phyloP scores from a whole-genome alignment of 2,329 filamentous ascomycete species.

The Aspergillus costaricaensis region DNA sequence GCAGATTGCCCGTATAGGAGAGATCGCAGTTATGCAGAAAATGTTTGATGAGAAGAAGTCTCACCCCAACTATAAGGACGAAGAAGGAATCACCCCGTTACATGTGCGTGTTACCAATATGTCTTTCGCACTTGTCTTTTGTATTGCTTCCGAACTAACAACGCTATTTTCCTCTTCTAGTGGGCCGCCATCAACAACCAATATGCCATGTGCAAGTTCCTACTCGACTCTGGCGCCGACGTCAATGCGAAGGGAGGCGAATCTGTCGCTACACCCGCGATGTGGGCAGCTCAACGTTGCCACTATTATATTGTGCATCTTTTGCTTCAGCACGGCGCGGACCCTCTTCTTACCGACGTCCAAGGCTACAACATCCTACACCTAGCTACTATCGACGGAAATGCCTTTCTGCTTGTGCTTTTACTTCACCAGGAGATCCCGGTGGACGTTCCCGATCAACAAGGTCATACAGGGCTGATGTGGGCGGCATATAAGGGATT shows the following conservation, averaged over 20 bases:
- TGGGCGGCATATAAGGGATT: slow-evolving; percentile 99
- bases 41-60: slow-evolving; percentile 81
- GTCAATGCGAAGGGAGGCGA: slow-evolving; percentile 96
- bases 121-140: background rate
- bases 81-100: slow-evolving; percentile 91
- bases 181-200: slow-evolving; percentile 99
- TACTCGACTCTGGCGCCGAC: slow-evolving; percentile 81
- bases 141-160: slow-evolving; percentile 10
- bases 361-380: slow-evolving; percentile 98
- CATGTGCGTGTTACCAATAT: slow-evolving; percentile 64
- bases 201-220: slow-evolving; percentile 93
- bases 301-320: slow-evolving; percentile 97
- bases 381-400: slow-evolving; percentile 95
- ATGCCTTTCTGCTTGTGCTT: slow-evolving; percentile 83
- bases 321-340: slow-evolving; percentile 85
- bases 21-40: slow-evolving; percentile 82
- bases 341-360: slow-evolving; percentile 86
- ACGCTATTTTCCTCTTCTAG: slow-evolving; percentile 50
- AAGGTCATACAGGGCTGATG: slow-evolving; percentile 94
- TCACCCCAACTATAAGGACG: slow-evolving; percentile 80
- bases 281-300: slow-evolving; percentile 96
- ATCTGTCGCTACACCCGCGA: slow-evolving; percentile 86
- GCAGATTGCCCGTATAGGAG: slow-evolving; percentile 87
- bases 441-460: slow-evolving; percentile 84
- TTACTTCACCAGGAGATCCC: slow-evolving; percentile 94